Evolutionary conservation across 2,329 filamentous ascomycete species (phyloP).

Genomic region (Mycocentrospora acerina): DNA sequence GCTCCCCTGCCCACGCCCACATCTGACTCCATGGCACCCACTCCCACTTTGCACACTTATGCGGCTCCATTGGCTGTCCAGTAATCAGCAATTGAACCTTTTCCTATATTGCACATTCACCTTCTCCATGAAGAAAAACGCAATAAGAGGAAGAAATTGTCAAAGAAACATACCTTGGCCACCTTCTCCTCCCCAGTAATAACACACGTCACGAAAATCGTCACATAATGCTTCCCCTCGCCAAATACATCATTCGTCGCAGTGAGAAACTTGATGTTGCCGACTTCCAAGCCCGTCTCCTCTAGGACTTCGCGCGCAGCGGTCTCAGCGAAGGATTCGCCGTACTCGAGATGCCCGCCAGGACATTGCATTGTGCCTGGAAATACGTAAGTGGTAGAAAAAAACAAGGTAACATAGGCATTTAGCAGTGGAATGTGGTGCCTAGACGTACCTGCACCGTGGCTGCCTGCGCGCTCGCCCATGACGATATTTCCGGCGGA

Average conservation of each 20-base stretch:
- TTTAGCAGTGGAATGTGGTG: background rate
- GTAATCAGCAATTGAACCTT: conserved; percentile 8
- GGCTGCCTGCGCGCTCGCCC: conserved; percentile 50
- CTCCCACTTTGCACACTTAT: conserved; percentile 59
- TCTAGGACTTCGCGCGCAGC: conserved; percentile 68
- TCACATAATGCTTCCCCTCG: conserved; percentile 72
- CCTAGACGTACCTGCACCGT: conserved; percentile 45
- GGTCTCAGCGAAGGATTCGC: conserved; percentile 63
- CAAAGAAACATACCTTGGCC: conserved; percentile 53
- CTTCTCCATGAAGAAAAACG: background rate
- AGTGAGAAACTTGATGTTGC: conserved; percentile 55
- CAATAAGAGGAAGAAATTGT: background rate
- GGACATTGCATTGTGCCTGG: conserved; percentile 66
- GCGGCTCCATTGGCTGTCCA: conserved; percentile 45
- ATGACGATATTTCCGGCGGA: conserved; percentile 48
- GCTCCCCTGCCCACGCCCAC: conserved; percentile 38
- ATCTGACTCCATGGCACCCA: conserved; percentile 56
- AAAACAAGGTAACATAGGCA: background rate
- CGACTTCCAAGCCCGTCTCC: conserved; percentile 63
- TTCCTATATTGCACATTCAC: background rate
- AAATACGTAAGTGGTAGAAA: background rate
- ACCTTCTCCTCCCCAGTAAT: conserved; percentile 51
- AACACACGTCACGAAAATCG: conserved; percentile 64
- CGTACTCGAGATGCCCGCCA: conserved; percentile 73
- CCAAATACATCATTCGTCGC: conserved; percentile 69